A percentile compares a stretch with the other conserved stretches of the same genome.
Evolutionary conservation across 306 rosid species (phyloP).

Genomic region (Pueraria montana): DNA sequence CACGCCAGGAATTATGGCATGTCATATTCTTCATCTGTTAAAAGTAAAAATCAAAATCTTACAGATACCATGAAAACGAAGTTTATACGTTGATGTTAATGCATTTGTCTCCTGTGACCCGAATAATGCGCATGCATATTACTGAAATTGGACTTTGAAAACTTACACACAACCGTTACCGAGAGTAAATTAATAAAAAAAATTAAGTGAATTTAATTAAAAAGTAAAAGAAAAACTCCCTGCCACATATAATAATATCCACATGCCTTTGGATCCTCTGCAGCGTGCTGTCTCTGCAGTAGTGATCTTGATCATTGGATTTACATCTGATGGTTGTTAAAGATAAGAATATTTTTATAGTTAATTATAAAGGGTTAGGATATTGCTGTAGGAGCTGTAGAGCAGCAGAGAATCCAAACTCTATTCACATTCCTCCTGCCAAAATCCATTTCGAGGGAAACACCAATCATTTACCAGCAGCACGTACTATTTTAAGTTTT

Average conservation of each 20-base stretch:
- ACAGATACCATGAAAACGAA: conserved; percentile 3
- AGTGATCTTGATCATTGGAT: too few relatives aligned
- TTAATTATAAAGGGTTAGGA: too few relatives aligned
- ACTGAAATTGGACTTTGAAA: not conserved
- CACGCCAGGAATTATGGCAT: not conserved
- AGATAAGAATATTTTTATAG: too few relatives aligned
- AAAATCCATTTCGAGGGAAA: conserved; percentile 5
- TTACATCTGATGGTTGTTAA: too few relatives aligned
- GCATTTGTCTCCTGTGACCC: not conserved
- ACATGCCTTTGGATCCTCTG: too few relatives aligned
- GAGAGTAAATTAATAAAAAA: not conserved
- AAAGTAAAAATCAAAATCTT: conserved; percentile 1
- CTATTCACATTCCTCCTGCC: not conserved
- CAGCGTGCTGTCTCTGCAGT: too few relatives aligned
- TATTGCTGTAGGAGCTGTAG: too few relatives aligned
- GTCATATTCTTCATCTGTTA: not conserved
- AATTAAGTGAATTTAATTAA: not conserved
- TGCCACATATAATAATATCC: not conserved
- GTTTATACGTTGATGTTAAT: not conserved
- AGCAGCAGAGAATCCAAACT: too few relatives aligned
- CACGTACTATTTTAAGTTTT: conserved; percentile 1
- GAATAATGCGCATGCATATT: not conserved
- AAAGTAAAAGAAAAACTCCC: not conserved
- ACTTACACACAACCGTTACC: not conserved
- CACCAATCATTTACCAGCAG: not conserved